These are phyloP conservation scores for Backusella parvicylindrica DNA, from an alignment of 192 early-diverging fungal genomes.

Conservation along the genomic window DNA sequence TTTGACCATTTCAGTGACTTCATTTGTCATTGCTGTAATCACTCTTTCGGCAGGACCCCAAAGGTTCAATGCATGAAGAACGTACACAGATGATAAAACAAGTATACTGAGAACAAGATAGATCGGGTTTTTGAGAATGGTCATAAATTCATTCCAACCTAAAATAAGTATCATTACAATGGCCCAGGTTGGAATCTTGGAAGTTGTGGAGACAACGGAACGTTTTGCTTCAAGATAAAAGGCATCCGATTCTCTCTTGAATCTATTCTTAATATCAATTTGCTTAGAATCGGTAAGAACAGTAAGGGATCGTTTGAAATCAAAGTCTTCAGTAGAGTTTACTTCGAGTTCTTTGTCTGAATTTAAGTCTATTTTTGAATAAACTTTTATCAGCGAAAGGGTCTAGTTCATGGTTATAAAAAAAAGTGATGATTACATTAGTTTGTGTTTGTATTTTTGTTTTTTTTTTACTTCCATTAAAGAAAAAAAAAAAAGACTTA, in stretches of 20 bases:
- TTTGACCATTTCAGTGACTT: conserved; percentile 37
- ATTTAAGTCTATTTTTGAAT: conserved; percentile 70
- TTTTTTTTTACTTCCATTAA: background rate
- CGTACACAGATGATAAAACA: conserved; percentile 50
- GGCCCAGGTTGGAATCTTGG: conserved; percentile 85
- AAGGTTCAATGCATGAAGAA: conserved; percentile 64
- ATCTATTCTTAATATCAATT: conserved; percentile 73
- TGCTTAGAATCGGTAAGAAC: conserved; percentile 58
- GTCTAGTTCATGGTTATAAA: background rate
- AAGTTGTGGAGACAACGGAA: conserved; percentile 83
- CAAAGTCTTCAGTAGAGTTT: conserved; percentile 51
- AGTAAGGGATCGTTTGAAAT: conserved; percentile 54
- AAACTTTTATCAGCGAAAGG: conserved; percentile 67
- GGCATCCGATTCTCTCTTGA: conserved; percentile 86
- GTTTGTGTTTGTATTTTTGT: background rate
- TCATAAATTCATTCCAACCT: conserved; percentile 96
- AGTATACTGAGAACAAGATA: conserved; percentile 60
- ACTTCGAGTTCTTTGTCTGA: conserved; percentile 32
- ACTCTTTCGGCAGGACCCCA: conserved; percentile 61
- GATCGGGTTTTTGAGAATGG: conserved; percentile 83
- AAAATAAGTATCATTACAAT: conserved; percentile 72
- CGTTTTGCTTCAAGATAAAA: conserved; percentile 97
- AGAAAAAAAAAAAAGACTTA: background rate
- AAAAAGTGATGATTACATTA: background rate
- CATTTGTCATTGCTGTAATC: conserved; percentile 30